These are phyloP conservation scores for Lachnellula willkommii DNA, from an alignment of 2,329 filamentous ascomycete species.

Conservation along the genomic window DNA sequence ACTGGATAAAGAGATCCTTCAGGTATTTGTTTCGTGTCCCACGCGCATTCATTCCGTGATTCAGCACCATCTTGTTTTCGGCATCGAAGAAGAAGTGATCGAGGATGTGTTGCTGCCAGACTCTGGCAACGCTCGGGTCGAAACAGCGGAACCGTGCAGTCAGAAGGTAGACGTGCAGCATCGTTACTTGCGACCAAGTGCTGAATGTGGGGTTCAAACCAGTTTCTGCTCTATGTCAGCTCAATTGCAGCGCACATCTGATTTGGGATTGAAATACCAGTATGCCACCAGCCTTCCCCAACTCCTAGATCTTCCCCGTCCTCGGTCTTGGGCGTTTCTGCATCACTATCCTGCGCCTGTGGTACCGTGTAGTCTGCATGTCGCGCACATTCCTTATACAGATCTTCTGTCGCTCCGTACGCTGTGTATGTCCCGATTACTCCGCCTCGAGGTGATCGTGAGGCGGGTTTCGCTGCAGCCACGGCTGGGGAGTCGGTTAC, in stretches of 20 bases:
- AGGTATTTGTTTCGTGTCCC: constrained; percentile 59
- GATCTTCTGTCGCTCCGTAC: constrained; percentile 69
- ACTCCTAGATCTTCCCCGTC: constrained; percentile 79
- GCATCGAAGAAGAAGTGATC: constrained; percentile 94
- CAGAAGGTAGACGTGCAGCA: constrained; percentile 92
- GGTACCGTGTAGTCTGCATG: constrained; percentile 26
- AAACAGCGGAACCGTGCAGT: constrained; percentile 78
- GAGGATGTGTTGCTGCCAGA: constrained; percentile 84
- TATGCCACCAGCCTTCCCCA: constrained; percentile 74
- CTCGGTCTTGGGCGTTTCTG: constrained; percentile 62
- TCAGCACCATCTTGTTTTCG: constrained; percentile 75
- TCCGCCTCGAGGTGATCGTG: constrained; percentile 13
- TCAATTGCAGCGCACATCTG: neutral
- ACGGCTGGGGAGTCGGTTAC: constrained; percentile 25
- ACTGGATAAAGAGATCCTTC: constrained; percentile 90
- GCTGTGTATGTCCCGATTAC: constrained; percentile 66
- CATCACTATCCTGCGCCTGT: constrained; percentile 42
- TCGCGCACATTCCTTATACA: constrained; percentile 39
- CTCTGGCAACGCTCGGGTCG: constrained; percentile 59
- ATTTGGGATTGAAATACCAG: constrained; percentile 46
- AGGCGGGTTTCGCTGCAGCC: no score
- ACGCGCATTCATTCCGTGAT: constrained; percentile 63
- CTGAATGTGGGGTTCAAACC: constrained; percentile 81
- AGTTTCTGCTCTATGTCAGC: constrained; percentile 51
- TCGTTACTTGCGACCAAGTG: constrained; percentile 93